Conservation (phyloP, 2,329 filamentous ascomycete genomes). For the Cytospora chrysosperma region DNA sequence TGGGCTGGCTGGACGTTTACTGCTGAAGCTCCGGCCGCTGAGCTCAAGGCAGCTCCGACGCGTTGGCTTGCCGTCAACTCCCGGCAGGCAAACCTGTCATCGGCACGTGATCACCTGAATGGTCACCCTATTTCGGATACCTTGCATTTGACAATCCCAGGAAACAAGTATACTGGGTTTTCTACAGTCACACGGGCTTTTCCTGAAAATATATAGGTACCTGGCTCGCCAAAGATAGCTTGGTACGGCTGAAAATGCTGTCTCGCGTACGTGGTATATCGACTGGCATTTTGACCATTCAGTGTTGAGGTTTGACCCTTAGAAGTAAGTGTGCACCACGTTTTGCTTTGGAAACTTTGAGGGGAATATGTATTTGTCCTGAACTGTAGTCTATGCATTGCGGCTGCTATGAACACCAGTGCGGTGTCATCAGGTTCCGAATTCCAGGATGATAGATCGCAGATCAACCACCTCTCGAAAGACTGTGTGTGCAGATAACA, state of each 20-base stretch:
- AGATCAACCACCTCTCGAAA: not conserved
- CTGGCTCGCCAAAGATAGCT: no score
- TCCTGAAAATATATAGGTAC: no score
- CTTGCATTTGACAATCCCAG: no score
- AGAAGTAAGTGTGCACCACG: not conserved
- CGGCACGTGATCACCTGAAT: conserved; percentile 14
- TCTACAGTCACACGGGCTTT: no score
- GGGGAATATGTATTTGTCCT: not conserved
- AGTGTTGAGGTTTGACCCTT: not conserved
- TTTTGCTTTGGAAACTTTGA: not conserved
- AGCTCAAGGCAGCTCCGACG: conserved; percentile 50
- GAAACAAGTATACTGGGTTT: no score
- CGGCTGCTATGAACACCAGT: conserved; percentile 7
- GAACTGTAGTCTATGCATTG: conserved; percentile 7
- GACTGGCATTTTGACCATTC: not conserved
- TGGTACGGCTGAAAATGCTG: not conserved
- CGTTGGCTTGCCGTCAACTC: conserved; percentile 32
- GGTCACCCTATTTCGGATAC: not conserved
- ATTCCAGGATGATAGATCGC: not conserved
- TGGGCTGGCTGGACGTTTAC: conserved; percentile 26
- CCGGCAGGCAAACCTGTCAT: conserved; percentile 21
- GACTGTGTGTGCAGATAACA: not conserved
- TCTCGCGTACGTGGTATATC: not conserved
- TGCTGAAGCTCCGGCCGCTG: conserved; percentile 9
- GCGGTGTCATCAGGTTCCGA: not conserved